These are phyloP conservation scores for Stramenopiles sp. DNA, from an alignment of 352 stramenopile genomes.

Conservation along the genomic window DNA sequence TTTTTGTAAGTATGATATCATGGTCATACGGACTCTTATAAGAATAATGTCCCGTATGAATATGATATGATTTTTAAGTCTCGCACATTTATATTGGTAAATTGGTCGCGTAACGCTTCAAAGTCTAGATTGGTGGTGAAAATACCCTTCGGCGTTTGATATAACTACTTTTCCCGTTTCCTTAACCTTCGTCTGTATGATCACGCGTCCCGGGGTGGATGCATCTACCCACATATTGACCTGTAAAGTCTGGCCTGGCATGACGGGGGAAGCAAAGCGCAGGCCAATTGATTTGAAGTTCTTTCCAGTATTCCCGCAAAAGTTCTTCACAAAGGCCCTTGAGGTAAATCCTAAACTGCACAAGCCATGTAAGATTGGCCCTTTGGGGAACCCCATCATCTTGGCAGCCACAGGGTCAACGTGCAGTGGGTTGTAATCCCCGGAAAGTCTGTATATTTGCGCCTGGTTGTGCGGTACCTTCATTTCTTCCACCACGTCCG, in stretches of 20 bases:
- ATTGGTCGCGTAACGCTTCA: no score
- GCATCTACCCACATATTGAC: slow-evolving; percentile 47
- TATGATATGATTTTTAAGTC: no score
- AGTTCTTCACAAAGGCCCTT: slow-evolving; percentile 48
- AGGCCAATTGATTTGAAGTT: slow-evolving; percentile 59
- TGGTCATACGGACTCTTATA: no score
- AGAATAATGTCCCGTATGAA: no score
- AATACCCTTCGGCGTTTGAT: no score
- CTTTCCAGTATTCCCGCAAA: slow-evolving; percentile 39
- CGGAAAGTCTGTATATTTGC: slow-evolving; percentile 73
- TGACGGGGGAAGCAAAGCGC: slow-evolving; percentile 56
- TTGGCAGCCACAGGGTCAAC: slow-evolving; percentile 56
- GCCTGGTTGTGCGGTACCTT: slow-evolving; percentile 46
- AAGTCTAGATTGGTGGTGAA: no score
- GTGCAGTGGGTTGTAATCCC: slow-evolving; percentile 84
- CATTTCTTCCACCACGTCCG: slow-evolving; percentile 39
- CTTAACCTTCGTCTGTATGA: slow-evolving; percentile 47
- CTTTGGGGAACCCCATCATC: slow-evolving; percentile 43
- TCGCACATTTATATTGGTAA: no score
- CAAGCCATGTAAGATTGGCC: slow-evolving; percentile 72
- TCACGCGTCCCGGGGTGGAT: slow-evolving; percentile 25
- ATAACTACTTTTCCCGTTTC: no score
- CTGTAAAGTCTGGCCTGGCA: slow-evolving; percentile 59
- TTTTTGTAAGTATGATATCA: no score
- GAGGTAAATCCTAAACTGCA: slow-evolving; percentile 67